A percentile compares a stretch with the other conserved stretches of the same genome.
phyloP scores from a whole-genome alignment of 371 early-diverging fungal species.

The Phascolomyces articulosus region DNA sequence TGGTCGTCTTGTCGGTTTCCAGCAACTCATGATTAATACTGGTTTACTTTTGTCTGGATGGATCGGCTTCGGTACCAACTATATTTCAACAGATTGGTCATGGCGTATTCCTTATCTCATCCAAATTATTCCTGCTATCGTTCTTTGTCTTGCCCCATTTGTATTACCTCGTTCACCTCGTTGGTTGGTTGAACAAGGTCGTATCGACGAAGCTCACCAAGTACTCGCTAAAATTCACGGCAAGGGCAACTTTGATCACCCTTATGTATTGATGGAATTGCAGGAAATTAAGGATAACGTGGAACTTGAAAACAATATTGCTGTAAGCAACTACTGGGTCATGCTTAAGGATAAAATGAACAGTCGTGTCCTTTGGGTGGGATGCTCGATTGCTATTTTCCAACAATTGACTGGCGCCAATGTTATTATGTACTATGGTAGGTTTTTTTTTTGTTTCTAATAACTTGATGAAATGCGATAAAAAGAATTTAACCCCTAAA shows the following conservation, averaged over 20 bases:
- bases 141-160: constrained; percentile 47
- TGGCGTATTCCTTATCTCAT: constrained; percentile 58
- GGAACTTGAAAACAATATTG: constrained; percentile 69
- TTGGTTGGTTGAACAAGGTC: constrained; percentile 49
- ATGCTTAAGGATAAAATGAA: constrained; percentile 70
- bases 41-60: constrained; percentile 55
- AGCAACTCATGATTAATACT: constrained; percentile 49
- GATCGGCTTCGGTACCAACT: constrained; percentile 43
- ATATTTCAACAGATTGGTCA: constrained; percentile 31
- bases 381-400: constrained; percentile 71
- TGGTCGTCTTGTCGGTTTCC: constrained; percentile 52
- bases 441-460: no score
- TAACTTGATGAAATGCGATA: no score
- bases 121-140: constrained; percentile 50
- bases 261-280: constrained; percentile 73
- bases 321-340: constrained; percentile 70
- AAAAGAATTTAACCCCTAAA: no score
- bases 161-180: constrained; percentile 63
- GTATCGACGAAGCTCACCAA: constrained; percentile 65
- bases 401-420: constrained; percentile 60
- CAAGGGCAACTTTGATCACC: constrained; percentile 50
- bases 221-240: constrained; percentile 81
- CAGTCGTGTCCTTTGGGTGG: constrained; percentile 66
- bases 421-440: constrained; percentile 30
- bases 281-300: constrained; percentile 75